These are phyloP conservation scores for Centrapalus pauciflorus DNA, from an alignment of 129 eudicot species.

Conservation along the genomic window DNA sequence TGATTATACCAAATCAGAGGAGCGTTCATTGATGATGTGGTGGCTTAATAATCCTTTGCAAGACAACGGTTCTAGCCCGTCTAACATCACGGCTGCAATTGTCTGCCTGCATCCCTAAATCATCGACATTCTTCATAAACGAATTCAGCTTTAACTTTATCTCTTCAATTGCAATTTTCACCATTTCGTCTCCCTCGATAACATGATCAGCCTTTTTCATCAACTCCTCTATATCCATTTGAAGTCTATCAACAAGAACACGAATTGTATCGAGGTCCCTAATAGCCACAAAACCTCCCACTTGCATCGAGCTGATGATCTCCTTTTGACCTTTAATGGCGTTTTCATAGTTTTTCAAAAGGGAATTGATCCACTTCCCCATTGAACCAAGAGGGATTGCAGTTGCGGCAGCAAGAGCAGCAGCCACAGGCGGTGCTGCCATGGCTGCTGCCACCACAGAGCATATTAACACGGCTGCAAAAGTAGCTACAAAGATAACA, in stretches of 20 bases:
- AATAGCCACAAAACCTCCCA: conserved; percentile 64
- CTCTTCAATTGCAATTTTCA: conserved; percentile 70
- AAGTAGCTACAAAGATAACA: conserved; percentile 71
- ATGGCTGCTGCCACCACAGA: conserved; percentile 93
- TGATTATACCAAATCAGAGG: background rate
- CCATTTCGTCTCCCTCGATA: conserved; percentile 50
- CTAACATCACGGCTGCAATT: conserved; percentile 75
- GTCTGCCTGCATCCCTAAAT: conserved; percentile 75
- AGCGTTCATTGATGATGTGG: conserved; percentile 19
- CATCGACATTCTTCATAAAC: conserved; percentile 77
- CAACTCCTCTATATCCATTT: conserved; percentile 60
- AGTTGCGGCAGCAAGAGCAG: conserved; percentile 73
- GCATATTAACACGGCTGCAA: conserved; percentile 78
- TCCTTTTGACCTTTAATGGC: conserved; percentile 78
- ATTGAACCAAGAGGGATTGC: conserved; percentile 81
- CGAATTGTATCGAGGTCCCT: conserved; percentile 74
- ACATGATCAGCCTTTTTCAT: conserved; percentile 45
- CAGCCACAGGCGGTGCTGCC: conserved; percentile 83
- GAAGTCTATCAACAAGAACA: conserved; percentile 58
- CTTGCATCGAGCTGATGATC: conserved; percentile 59
- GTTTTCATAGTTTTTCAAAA: conserved; percentile 59
- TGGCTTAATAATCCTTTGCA: conserved; percentile 72
- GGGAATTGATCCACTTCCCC: conserved; percentile 88
- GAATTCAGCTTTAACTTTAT: conserved; percentile 53
- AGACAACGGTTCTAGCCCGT: conserved; percentile 73